phyloP scores from a whole-genome alignment of 306 rosid genomes.

The Prunus armeniaca region DNA sequence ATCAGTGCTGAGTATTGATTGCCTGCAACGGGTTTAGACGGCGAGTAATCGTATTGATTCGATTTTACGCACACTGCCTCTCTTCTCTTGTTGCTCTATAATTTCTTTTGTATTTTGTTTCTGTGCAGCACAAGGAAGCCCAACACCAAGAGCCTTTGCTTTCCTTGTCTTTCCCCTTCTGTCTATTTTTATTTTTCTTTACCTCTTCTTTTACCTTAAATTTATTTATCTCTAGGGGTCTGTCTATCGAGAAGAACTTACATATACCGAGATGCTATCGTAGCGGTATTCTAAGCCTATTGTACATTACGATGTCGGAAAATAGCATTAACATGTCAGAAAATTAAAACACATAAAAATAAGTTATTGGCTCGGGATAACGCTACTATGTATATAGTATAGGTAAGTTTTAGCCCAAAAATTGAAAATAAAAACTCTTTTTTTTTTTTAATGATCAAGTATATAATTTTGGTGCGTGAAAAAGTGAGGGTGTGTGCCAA shows the following conservation, averaged over 20 bases:
- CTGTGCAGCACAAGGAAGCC: background rate
- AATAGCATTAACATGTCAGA: rapidly evolving
- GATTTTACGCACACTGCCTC: background rate
- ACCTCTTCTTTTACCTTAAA: too few species aligned
- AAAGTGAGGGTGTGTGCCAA: background rate
- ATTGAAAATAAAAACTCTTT: too few species aligned
- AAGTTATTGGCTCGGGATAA: rapidly evolving
- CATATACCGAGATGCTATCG: too few species aligned
- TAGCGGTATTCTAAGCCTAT: too few species aligned
- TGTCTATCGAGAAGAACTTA: too few species aligned
- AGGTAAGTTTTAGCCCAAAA: too few species aligned
- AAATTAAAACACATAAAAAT: too few species aligned
- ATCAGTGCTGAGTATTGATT: background rate
- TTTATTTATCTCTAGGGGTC: too few species aligned
- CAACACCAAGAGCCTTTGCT: background rate
- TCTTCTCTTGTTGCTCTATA: background rate
- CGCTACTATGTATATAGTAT: too few species aligned
- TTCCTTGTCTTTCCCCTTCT: background rate
- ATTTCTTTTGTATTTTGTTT: background rate
- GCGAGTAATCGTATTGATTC: slow-evolving; percentile 12
- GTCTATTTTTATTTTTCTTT: background rate
- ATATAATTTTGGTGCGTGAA: background rate
- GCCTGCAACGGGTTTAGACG: background rate
- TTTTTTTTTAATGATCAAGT: too few species aligned
- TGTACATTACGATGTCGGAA: rapidly evolving